These are phyloP conservation scores for Penicillium frequentans DNA, from an alignment of 2,329 filamentous ascomycete species.

Conservation along the genomic window DNA sequence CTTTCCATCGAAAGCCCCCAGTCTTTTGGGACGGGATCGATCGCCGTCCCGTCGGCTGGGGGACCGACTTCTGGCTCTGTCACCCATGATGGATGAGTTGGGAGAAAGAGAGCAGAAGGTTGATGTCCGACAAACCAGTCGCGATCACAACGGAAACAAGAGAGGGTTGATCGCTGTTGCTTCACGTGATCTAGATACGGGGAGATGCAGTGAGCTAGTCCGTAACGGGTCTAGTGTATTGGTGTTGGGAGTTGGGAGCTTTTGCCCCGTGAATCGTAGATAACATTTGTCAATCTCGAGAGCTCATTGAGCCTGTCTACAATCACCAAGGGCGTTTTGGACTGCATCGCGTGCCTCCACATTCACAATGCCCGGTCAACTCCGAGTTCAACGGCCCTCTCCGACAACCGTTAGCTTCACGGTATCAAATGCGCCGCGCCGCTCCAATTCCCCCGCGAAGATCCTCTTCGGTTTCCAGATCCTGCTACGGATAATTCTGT, in stretches of 20 bases:
- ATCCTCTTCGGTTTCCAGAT: conserved; percentile 46
- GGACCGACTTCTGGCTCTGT: conserved; percentile 46
- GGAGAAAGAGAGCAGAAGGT: conserved; percentile 11
- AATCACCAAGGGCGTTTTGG: not conserved
- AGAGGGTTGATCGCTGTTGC: not conserved
- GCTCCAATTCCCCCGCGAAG: conserved; percentile 48
- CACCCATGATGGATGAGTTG: conserved; percentile 27
- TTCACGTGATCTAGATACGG: not conserved
- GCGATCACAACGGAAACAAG: conserved; percentile 9
- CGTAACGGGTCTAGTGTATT: conserved; percentile 11
- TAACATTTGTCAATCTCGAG: not conserved
- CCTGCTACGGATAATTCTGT: conserved; percentile 46
- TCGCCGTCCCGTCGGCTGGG: conserved; percentile 38
- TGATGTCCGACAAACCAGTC: conserved; percentile 15
- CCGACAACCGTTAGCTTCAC: conserved; percentile 91
- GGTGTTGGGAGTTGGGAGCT: not conserved
- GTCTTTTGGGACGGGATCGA: conserved; percentile 41
- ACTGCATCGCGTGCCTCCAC: not conserved
- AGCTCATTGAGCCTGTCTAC: not conserved
- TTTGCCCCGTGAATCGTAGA: not conserved
- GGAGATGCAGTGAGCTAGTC: not conserved
- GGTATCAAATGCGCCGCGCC: conserved; percentile 72
- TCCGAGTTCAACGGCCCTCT: conserved; percentile 58
- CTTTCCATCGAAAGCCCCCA: conserved; percentile 50
- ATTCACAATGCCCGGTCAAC: conserved; percentile 59